Evolutionary conservation across 169 alveolate genomes (phyloP), one percentile per base, ranked within the genome.

Genomic region (Plasmodium cynomolgi): DNA sequence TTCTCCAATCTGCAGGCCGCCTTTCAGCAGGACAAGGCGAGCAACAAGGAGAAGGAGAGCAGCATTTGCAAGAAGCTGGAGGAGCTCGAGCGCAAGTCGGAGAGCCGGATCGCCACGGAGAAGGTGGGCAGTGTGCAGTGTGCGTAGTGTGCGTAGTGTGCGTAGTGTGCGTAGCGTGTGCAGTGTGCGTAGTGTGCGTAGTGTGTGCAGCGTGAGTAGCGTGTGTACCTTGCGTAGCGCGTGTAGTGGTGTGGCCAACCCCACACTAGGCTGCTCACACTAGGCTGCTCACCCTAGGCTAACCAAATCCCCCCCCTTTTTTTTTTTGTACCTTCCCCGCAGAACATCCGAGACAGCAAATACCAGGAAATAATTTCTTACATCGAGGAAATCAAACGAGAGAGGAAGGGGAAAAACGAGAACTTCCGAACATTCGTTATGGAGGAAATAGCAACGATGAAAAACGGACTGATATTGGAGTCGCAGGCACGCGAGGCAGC

Each of bases 401-500:
- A 91, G 54, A 82, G 93, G 92, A 95, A 90, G 92, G 85, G 93
- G 2, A 86, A 86, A 56, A 86, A 77, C 71, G 93, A 74, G 23
- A 86, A 93, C 86, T 95, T 97, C 50, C 96, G 96, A 83, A 93
- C 92, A 41, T 95, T 95, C 56, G 97, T 97, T 23, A 83, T 96
- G 84, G 97, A 97, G 83, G 97, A 97, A 92, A 77, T 97, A 68
- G 96, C 98, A 13, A 93, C 96, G 41, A 68, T 97, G 39, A 97
- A 96, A 90, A 97, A 97, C 71, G 97, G 97, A 3, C 74, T 97
- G 44, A 97, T 96, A 31, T 85, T 96, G 88, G 98, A 97, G 75
- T 96, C 98, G 3, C 96, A 96, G 95, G 97, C 98, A 37, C 92
- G 98, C 41, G 99, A 97, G 79, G 96, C 96, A 31, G 98, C 99